Evolutionary conservation across 495 filamentous ascomycete species (phyloP), one percentile per base, ranked within the genome.

Genomic region (Evernia prunastri): DNA sequence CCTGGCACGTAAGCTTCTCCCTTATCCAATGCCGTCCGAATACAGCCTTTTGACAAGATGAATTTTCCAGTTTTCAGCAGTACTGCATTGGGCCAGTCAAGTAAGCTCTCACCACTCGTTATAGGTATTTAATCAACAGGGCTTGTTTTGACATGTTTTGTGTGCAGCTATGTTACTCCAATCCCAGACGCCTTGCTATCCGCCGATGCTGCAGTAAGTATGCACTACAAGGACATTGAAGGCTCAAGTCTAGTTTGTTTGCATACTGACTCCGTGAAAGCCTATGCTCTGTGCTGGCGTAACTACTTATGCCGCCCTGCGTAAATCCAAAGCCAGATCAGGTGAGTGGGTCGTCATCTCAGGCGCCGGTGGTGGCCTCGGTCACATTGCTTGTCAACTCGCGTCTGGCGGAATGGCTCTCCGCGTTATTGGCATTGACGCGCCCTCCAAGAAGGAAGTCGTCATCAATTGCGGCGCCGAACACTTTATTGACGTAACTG

Each of bases 401-500:
- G 87, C 84, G 13, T 74, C 74, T 47, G 72, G 75, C 2, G 87
- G 82, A 6, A 89, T 90, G 82, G 84, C 81, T 4, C 72, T 85
- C 23, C 81, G 88, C 25, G 84, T 89, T 35, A 86, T 90, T 61
- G 86, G 85, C 31, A 82, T 90, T 70, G 88, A 90, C 72, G 76
- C 81, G 68, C 82, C 84, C 56, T 79, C 76, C 60, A 90, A 90
- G 70, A 79, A 83, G 63, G 73, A 80, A 3, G 67, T 87, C n/a
- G 81, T 85, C 35, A 78, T 79, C 27, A 77, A 78, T 0, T 84
- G 76, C 40, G 88, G 88, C 2, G 87, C 87, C 3, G 87, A 90
- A 72, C 77, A 81, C 62, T 90, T 90, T 71, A 76, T 91, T 61
- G 86, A 87, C 63, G 72, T 86, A 57, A 84, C 82, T n/a, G 78